Evolutionary conservation across 2,329 filamentous ascomycete genomes (phyloP), one percentile per base, ranked within the genome.

Genomic region (Anthostomella pinea): DNA sequence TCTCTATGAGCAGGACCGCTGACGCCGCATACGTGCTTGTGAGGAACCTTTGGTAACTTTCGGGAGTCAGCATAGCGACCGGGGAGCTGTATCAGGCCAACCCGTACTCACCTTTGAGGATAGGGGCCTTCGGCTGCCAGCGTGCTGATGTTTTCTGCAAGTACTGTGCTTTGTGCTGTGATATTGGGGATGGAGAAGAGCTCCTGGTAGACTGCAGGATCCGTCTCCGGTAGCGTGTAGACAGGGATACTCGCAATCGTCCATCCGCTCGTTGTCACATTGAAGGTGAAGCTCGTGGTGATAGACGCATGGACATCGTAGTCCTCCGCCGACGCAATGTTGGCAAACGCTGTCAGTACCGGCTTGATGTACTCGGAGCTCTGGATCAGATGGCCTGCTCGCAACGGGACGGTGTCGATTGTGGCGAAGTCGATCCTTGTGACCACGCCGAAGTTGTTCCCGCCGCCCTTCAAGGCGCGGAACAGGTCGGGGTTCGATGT

Each of bases 261-360:
- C 40, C 38, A 44, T 10, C 24, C 30, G 15, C 27, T 28, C 3
- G 35, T 39, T 4, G 44, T 38, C 9, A 23, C 26, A 20, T 39
- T 40, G 27, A 38, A 44, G 19, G 20, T 19, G 19, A 28, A 39
- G 16, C 33, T 41, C 3, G 32, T 39, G 13, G 42, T 33, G 13
- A 44, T 39, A 3, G 41, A 47, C 19, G 41, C 28, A 23, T 44
- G 38, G 3, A 42, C 32, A 21, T 41, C 41, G 17, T 43, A 46
- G n/a, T 34, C 17, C 10, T 38, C 21, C 15, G 34, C 34, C 5
- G 44, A 37, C 8, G 44, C 44, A 10, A 46, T 43, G 13, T 34
- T 33, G 13, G 32, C 41, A 13, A 47, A 33, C 9, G 38, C 41
- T 6, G 35, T 33, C 11, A 47, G 26, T n/a, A 44, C 27, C 13